A percentile compares a stretch with the other conserved stretches of the same genome.
Evolutionary conservation across 1,284 basidiomycete species (phyloP).

Genomic region (Gymnopus androsaceus): DNA sequence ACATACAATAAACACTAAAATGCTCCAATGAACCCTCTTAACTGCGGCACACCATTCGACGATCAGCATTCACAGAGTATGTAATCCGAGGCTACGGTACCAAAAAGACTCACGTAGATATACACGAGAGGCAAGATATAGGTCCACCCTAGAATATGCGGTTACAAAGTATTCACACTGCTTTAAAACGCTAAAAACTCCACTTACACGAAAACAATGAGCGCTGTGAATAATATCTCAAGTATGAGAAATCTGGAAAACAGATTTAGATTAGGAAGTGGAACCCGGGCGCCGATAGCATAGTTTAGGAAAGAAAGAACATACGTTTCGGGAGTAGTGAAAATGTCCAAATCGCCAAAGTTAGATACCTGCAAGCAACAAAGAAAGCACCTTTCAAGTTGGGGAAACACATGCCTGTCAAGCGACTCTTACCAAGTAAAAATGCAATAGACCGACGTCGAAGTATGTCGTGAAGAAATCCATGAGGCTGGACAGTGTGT

Average conservation of each 20-base stretch:
- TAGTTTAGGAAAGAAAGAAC: neutral
- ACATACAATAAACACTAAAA: constrained; percentile 5
- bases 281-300: too few species aligned
- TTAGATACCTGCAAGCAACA: constrained; percentile 1
- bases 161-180: neutral
- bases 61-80: neutral
- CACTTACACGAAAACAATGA: constrained; percentile 10
- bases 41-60: neutral
- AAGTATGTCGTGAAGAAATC: constrained; percentile 5
- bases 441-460: constrained; percentile 4
- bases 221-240: constrained; percentile 8
- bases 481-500: neutral
- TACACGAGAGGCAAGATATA: constrained; percentile 13
- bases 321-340: constrained; percentile 1
- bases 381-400: neutral
- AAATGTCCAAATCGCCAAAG: constrained; percentile 5
- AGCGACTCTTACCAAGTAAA: neutral
- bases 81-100: neutral
- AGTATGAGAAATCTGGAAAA: neutral
- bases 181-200: neutral
- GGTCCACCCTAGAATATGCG: neutral
- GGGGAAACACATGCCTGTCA: neutral
- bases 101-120: constrained; percentile 9
- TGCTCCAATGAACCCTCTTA: constrained; percentile 6
- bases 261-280: neutral